phyloP scores from a whole-genome alignment of 345 rosid genomes.

The Brassica napus region DNA sequence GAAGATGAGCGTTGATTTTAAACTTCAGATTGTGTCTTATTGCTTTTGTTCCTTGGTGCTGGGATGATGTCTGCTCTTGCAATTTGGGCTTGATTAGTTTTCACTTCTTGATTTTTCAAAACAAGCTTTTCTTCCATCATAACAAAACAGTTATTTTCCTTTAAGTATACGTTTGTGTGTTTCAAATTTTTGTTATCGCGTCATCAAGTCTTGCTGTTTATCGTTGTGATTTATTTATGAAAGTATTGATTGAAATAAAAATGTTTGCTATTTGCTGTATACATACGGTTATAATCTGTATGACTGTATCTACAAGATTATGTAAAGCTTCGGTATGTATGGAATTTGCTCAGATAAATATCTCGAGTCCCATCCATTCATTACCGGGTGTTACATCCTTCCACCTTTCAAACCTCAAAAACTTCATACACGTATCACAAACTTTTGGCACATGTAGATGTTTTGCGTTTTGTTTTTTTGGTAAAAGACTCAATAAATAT shows the following conservation, averaged over 20 bases:
- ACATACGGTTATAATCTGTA: background rate
- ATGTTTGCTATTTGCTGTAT: background rate
- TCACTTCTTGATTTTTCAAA: background rate
- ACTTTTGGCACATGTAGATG: background rate
- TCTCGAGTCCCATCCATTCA: background rate
- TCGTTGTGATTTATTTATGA: background rate
- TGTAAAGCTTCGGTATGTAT: background rate
- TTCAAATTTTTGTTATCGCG: background rate
- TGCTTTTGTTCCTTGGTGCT: conserved; percentile 84
- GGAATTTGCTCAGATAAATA: background rate
- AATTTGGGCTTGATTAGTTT: conserved; percentile 58
- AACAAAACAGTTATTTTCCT: background rate
- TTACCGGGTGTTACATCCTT: background rate
- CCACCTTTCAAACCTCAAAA: background rate
- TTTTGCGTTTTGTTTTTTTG: background rate
- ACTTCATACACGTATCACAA: background rate
- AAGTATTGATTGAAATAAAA: background rate
- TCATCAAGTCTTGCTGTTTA: background rate
- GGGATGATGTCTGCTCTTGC: conserved; percentile 88
- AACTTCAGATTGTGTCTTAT: conserved; percentile 69
- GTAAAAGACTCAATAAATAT: background rate
- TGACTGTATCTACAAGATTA: background rate
- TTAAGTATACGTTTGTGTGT: background rate
- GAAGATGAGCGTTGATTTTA: conserved; percentile 88
- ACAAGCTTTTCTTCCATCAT: background rate